These are phyloP conservation scores for Auriscalpium orientale DNA, from an alignment of 768 basidiomycete genomes.

Conservation along the genomic window DNA sequence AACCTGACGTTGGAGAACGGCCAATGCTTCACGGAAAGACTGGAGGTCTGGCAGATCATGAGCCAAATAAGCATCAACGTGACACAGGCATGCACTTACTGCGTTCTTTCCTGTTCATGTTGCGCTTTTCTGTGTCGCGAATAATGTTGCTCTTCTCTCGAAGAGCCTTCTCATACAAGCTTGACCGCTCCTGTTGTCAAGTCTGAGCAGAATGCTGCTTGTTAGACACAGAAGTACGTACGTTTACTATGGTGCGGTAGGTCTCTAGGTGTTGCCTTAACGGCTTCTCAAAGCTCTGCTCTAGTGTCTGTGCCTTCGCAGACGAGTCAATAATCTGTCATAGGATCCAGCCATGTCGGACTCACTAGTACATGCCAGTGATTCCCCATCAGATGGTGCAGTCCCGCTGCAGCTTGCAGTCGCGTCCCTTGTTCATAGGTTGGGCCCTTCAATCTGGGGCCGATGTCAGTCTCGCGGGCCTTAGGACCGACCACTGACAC, in stretches of 20 bases:
- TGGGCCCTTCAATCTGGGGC: constrained; percentile 63
- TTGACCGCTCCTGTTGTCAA: constrained; percentile 64
- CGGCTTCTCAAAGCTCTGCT: constrained; percentile 85
- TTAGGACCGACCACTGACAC: background rate
- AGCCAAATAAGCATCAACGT: background rate
- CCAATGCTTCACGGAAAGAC: constrained; percentile 76
- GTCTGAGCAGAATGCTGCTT: background rate
- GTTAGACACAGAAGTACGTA: constrained; percentile 25
- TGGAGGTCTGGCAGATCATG: constrained; percentile 62
- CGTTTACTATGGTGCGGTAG: constrained; percentile 68
- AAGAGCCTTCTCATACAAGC: constrained; percentile 74
- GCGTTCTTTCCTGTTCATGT: constrained; percentile 78
- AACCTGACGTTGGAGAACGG: constrained; percentile 78
- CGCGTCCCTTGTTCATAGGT: constrained; percentile 74
- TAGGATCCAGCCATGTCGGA: constrained; percentile 8
- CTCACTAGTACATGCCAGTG: constrained; percentile 87
- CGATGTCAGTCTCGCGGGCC: background rate
- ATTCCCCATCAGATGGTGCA: constrained; percentile 88
- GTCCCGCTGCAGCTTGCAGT: constrained; percentile 77
- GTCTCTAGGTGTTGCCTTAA: constrained; percentile 77
- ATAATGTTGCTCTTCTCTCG: constrained; percentile 82
- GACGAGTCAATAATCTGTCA: background rate
- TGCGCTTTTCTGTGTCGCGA: constrained; percentile 76
- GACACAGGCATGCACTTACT: constrained; percentile 41
- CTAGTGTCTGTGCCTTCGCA: constrained; percentile 70